Evolutionary conservation across 2,329 filamentous ascomycete species (phyloP), one percentile per base, ranked within the genome.

Genomic region (Aspergillus ochraceoroseus): DNA sequence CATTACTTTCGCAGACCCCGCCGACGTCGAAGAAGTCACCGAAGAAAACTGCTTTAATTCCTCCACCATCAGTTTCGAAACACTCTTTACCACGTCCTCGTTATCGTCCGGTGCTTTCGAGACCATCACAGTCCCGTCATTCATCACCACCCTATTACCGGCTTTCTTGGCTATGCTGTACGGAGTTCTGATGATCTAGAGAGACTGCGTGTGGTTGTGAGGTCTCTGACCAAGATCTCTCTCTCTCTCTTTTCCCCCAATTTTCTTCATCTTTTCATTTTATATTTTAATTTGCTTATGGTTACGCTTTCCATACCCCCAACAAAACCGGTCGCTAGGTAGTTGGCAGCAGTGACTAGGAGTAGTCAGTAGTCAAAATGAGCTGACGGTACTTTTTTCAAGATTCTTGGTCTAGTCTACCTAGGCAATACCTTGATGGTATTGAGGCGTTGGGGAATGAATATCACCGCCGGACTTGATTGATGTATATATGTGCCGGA

Each of bases 41-140:
- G 71, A 74, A 44, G 75, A 79, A 9, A 95, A 95, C 68, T 96
- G 90, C 74, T 88, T 83, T 73, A 96, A 96, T 71, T 86, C 82
- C 44, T 80, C 77, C 31, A 72, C 86, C 41, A 80, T 95, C 53
- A 76, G 77, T 48, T 89, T 92, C 70, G 76, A 85, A 39, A 74
- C 82, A 49, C 72, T 95, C 50, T 95, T 87, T 71, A 60, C 60
- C 2, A 58, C 62, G 2, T 38, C 43, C 5, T 53, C 56, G 1
- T 48, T 59, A 23, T 51, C 53, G 9, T 58, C 58, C 2, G 55
- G 48, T 5, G 54, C 53, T 2, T 19, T 55, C 8, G 43, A 49
- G 19, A 43, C 45, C 6, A 47, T 51, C 13, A 43, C 42, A 17
- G 17, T 28, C 5, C 33, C 47, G 18, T 47, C 38, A 5, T n/a